These are phyloP conservation scores for Yamadazyma atlantica DNA, from an alignment of 1,139 yeast species.

Conservation along the genomic window DNA sequence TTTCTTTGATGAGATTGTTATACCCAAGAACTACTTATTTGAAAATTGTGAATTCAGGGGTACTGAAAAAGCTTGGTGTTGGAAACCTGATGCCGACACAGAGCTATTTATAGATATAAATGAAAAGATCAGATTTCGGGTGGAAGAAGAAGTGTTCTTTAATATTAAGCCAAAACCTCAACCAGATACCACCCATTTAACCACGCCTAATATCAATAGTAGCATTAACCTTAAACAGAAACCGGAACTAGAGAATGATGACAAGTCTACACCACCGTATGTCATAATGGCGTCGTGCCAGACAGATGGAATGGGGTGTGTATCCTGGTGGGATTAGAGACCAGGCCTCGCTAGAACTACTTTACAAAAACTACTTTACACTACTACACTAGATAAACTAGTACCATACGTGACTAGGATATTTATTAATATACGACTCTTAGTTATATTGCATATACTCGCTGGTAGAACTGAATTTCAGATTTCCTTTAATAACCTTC, in stretches of 20 bases:
- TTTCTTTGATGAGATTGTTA: slow-evolving; percentile 87
- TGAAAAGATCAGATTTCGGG: slow-evolving; percentile 85
- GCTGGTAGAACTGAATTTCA: slow-evolving; percentile 95
- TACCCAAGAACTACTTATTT: slow-evolving; percentile 78
- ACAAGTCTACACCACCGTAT: slow-evolving; percentile 63
- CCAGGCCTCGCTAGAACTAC: too few relatives aligned
- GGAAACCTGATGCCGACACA: slow-evolving; percentile 75
- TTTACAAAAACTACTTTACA: too few relatives aligned
- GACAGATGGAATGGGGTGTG: slow-evolving; percentile 93
- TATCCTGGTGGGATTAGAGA: slow-evolving; percentile 93
- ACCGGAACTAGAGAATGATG: slow-evolving; percentile 26
- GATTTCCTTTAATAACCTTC: slow-evolving; percentile 96
- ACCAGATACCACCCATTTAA: slow-evolving; percentile 1
- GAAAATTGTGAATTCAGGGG: slow-evolving; percentile 71
- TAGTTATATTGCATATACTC: slow-evolving; percentile 97
- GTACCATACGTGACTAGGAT: too few relatives aligned
- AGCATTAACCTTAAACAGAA: slow-evolving; percentile 28
- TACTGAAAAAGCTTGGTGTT: slow-evolving; percentile 92
- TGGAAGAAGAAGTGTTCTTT: slow-evolving; percentile 84
- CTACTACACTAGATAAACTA: too few relatives aligned
- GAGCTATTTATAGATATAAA: slow-evolving; percentile 82
- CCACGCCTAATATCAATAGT: slow-evolving; percentile 42
- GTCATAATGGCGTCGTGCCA: slow-evolving; percentile 90
- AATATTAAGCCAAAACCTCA: slow-evolving; percentile 66
- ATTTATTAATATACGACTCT: too few relatives aligned